Evolutionary conservation across 768 basidiomycete genomes (phyloP).

Genomic region (Lactifluus subvellereus): DNA sequence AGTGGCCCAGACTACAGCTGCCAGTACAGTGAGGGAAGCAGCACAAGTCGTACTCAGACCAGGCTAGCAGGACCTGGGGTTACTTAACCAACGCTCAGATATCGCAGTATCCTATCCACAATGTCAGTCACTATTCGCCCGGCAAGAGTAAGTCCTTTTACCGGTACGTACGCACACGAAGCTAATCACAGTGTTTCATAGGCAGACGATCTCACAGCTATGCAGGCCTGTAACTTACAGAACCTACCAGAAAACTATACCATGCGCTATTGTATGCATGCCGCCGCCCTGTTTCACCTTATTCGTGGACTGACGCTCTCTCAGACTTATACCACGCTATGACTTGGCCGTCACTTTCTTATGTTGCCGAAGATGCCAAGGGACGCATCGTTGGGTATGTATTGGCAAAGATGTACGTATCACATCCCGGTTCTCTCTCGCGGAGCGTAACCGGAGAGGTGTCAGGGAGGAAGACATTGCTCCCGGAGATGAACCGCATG

Average conservation of each 20-base stretch:
- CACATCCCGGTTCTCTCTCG: not conserved
- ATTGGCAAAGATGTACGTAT: constrained; percentile 83
- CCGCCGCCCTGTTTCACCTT: not conserved
- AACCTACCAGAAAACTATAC: constrained; percentile 91
- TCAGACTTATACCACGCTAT: constrained; percentile 30
- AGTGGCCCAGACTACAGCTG: no score
- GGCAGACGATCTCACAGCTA: constrained; percentile 84
- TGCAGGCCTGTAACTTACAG: constrained; percentile 92
- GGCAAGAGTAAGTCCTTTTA: constrained; percentile 31
- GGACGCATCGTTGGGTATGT: constrained; percentile 93
- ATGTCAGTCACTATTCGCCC: constrained; percentile 43
- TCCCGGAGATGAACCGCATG: constrained; percentile 61
- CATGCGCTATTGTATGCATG: constrained; percentile 64
- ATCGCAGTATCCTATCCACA: not conserved
- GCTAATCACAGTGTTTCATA: constrained; percentile 30
- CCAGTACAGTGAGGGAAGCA: no score
- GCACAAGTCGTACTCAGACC: no score
- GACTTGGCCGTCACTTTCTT: constrained; percentile 92
- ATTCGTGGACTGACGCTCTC: not conserved
- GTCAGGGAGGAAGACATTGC: constrained; percentile 60
- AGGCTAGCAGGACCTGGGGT: no score
- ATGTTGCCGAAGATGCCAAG: constrained; percentile 85
- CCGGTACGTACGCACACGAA: not conserved
- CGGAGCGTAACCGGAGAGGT: constrained; percentile 1
- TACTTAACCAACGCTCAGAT: no score